Base-by-base conservation (phyloP, 176 grass and related monocot genomes). In the Luzula sylvatica region DNA sequence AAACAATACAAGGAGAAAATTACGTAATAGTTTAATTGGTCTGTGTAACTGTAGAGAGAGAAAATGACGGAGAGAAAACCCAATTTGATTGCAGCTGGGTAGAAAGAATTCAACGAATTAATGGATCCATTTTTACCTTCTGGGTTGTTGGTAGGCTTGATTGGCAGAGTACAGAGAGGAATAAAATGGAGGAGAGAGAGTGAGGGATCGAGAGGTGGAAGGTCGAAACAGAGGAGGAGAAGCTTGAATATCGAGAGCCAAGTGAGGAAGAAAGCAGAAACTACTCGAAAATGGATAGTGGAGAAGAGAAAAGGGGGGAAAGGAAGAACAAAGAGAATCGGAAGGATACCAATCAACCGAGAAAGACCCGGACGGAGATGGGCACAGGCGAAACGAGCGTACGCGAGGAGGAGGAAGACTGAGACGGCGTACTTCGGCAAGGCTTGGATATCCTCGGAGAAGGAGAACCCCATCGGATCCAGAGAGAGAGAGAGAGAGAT, bases 231-330 rank as follows among this genome's bases (percentile, higher is more conserved):
- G 42, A 90, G 80, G 23, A 77, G 76, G 19, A 92, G 65, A 24
- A 92, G 76, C 26, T 77, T 81, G 80, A 85, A 92, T 52, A 74
- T 40, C 19, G 55, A 57, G 17, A 80, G 58, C 80, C 76, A 84
- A 22, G 48, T 62, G 42, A 90, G 80, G 72, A 80, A 90, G 80
- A 90, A 84, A 2, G 51, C 67, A 3, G 72, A 90, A 49, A 83
- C 70, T 50, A 11, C 18, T 18, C 80, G 86, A 1, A 64, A 61
- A 51, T 83, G 71, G 72, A 83, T 0, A 15, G 68, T 60, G 53
- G 26, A 57, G 68, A 90, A 83, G 42, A 56, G 39, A 11, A 83
- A 43, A 11, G 86, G 86, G n/a, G 73, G 65, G 23, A 57, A n/a
- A 0, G 68, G 85, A 15, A 90, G 65, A 21, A 64, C 7, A 32